Evolutionary conservation across 2,329 filamentous ascomycete species (phyloP).

Genomic region (Xylariomycetidae sp.): DNA sequence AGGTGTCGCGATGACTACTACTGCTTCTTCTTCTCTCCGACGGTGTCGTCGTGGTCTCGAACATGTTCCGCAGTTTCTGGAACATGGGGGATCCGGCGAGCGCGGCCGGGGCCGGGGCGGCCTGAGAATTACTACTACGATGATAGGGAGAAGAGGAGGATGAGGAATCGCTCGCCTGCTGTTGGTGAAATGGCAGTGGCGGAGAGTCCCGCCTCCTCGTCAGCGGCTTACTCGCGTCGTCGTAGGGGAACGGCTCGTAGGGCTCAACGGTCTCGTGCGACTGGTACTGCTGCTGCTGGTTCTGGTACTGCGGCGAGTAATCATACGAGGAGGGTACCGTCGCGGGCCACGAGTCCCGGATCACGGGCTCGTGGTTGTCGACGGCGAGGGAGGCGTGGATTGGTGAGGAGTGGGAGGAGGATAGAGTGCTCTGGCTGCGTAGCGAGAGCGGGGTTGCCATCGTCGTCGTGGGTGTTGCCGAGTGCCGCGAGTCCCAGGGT

Average conservation of each 20-base stretch:
- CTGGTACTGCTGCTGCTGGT: not conserved
- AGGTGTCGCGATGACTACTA: no score
- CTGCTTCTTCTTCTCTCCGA: no score
- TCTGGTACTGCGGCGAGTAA: not conserved
- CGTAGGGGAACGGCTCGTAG: conserved; percentile 23
- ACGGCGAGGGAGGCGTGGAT: conserved; percentile 17
- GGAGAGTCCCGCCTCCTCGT: no score
- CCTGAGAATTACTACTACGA: no score
- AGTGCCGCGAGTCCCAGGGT: conserved; percentile 24
- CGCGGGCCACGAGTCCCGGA: conserved; percentile 18
- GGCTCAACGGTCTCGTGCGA: no score
- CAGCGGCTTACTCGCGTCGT: conserved; percentile 9
- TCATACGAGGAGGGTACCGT: not conserved
- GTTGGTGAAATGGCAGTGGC: no score
- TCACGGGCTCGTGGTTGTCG: conserved; percentile 28
- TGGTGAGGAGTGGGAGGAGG: conserved; percentile 29
- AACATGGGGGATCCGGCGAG: conserved; percentile 27
- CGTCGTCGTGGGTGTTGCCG: no score
- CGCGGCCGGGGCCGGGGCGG: conserved; percentile 4
- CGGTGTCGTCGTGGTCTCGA: conserved; percentile 28
- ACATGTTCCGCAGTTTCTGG: conserved; percentile 36
- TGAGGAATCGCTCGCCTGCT: no score
- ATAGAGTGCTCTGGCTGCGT: conserved; percentile 31
- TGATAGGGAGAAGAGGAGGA: conserved; percentile 1
- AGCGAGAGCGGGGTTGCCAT: conserved; percentile 30